These are phyloP conservation scores for Durotheca rogersii DNA, from an alignment of 495 filamentous ascomycete species.

Conservation along the genomic window DNA sequence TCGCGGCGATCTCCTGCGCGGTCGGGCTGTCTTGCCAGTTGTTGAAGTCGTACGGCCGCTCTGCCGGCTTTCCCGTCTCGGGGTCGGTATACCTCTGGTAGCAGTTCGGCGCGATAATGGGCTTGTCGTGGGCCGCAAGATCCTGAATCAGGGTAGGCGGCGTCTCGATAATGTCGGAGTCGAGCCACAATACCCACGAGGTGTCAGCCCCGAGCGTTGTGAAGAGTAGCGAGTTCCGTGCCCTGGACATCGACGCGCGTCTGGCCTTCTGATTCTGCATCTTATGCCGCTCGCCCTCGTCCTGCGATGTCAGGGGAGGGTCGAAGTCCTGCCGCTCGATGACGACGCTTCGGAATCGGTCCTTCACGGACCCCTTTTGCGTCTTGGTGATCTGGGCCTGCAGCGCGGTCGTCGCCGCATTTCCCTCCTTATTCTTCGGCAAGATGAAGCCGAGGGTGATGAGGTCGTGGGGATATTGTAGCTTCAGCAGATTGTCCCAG, in stretches of 20 bases:
- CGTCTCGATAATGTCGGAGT: slow-evolving; percentile 89
- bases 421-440: slow-evolving; percentile 86
- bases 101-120: slow-evolving; percentile 92
- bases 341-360: slow-evolving; percentile 86
- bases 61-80: slow-evolving; percentile 64
- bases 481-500: slow-evolving; percentile 88
- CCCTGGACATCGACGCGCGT: slow-evolving; percentile 86
- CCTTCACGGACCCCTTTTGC: slow-evolving; percentile 72
- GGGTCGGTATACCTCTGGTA: slow-evolving; percentile 83
- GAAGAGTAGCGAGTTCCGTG: slow-evolving; percentile 90
- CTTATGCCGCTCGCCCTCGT: slow-evolving; percentile 86
- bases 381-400: slow-evolving; percentile 83
- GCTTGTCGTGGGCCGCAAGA: slow-evolving; percentile 79
- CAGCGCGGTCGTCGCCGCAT: slow-evolving; percentile 73
- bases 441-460: slow-evolving; percentile 96
- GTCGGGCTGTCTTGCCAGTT: slow-evolving; percentile 86
- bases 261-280: slow-evolving; percentile 82
- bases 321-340: slow-evolving; percentile 97
- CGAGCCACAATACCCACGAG: slow-evolving; percentile 95
- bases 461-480: slow-evolving; percentile 88
- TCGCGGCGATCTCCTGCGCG: slow-evolving; percentile 69
- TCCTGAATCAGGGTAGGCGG: slow-evolving; percentile 87
- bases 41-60: slow-evolving; percentile 94
- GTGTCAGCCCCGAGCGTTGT: slow-evolving; percentile 94
- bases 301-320: slow-evolving; percentile 73